Conservation (phyloP, 495 filamentous ascomycete species). For the Sporormia fimetaria region DNA sequence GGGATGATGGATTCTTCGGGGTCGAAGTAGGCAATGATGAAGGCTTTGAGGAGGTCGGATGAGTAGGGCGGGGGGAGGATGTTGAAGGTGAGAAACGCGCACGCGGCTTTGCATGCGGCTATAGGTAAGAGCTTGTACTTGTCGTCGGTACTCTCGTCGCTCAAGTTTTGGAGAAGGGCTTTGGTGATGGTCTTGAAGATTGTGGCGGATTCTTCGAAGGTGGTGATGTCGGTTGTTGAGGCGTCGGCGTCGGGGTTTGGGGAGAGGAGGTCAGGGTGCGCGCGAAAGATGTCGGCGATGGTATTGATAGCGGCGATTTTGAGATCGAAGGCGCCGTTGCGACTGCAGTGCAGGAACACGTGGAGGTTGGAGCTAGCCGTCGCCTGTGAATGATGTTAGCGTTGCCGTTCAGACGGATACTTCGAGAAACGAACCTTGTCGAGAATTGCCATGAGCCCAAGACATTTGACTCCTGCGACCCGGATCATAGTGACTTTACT, state of each 20-base stretch:
- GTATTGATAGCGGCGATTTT: conserved; percentile 85
- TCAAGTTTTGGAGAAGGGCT: conserved; percentile 65
- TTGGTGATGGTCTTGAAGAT: conserved; percentile 57
- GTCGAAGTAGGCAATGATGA: conserved; percentile 82
- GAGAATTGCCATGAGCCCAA: conserved; percentile 83
- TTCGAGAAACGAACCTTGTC: conserved; percentile 71
- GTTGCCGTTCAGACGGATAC: conserved; percentile 13
- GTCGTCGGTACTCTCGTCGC: conserved; percentile 55
- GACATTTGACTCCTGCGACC: conserved; percentile 75
- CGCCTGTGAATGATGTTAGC: conserved; percentile 36
- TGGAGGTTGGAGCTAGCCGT: conserved; percentile 87
- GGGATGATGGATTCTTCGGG: conserved; percentile 74
- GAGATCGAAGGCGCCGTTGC: conserved; percentile 77
- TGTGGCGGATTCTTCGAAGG: conserved; percentile 31
- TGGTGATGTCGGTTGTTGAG: conserved; percentile 26
- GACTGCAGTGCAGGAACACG: conserved; percentile 92
- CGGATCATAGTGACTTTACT: conserved; percentile 87
- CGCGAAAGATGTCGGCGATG: conserved; percentile 83
- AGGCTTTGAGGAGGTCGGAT: conserved; percentile 64
- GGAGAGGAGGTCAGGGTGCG: conserved; percentile 64
- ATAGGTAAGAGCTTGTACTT: conserved; percentile 51
- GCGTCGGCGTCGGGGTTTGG: conserved; percentile 7
- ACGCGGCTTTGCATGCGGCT: conserved; percentile 64
- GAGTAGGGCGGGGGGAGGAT: conserved; percentile 37
- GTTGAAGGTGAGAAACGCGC: conserved; percentile 74